These are phyloP conservation scores for Kentomonas sorsogonicus DNA, from an alignment of 208 protist species.

Conservation along the genomic window DNA sequence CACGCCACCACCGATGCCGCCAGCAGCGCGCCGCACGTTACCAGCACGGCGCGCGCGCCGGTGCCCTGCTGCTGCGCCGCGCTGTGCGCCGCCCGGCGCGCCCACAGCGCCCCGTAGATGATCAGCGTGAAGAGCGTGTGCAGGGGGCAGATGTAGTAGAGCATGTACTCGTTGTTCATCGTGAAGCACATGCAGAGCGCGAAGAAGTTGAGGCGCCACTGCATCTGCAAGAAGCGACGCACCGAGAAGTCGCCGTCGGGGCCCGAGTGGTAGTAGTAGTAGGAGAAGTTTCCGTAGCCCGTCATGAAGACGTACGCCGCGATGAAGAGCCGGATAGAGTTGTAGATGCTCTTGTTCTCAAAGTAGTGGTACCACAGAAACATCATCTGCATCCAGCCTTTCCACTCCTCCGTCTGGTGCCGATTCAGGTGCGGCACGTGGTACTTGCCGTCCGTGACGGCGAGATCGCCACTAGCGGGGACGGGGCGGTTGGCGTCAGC, in stretches of 20 bases:
- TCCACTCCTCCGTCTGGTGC: constrained; percentile 90
- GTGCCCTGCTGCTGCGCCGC: constrained; percentile 14
- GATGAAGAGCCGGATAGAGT: constrained; percentile 85
- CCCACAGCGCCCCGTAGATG: constrained; percentile 36
- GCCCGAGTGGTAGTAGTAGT: constrained; percentile 54
- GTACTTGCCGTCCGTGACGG: too few relatives aligned
- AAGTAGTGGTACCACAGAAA: constrained; percentile 90
- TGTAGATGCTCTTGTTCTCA: constrained; percentile 63
- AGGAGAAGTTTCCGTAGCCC: constrained; percentile 88
- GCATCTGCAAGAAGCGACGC: constrained; percentile 36
- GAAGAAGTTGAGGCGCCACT: constrained; percentile 86
- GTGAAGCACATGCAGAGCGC: constrained; percentile 47
- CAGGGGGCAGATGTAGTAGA: constrained; percentile 90
- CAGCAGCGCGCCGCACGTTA: constrained; percentile 41
- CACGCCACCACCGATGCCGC: constrained; percentile 25
- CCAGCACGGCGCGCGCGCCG: constrained; percentile 30
- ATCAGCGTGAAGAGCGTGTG: constrained; percentile 84
- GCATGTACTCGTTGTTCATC: constrained; percentile 72
- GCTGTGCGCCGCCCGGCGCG: constrained; percentile 24
- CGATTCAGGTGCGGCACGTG: constrained; percentile 40
- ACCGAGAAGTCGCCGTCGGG: constrained; percentile 53
- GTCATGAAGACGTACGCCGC: constrained; percentile 89
- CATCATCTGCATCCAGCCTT: constrained; percentile 87
- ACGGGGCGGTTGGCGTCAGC: background rate
- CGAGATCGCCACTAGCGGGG: background rate